Evolutionary conservation across 768 basidiomycete genomes (phyloP), one percentile per base, ranked within the genome.

Genomic region (Lentinula lateritia): DNA sequence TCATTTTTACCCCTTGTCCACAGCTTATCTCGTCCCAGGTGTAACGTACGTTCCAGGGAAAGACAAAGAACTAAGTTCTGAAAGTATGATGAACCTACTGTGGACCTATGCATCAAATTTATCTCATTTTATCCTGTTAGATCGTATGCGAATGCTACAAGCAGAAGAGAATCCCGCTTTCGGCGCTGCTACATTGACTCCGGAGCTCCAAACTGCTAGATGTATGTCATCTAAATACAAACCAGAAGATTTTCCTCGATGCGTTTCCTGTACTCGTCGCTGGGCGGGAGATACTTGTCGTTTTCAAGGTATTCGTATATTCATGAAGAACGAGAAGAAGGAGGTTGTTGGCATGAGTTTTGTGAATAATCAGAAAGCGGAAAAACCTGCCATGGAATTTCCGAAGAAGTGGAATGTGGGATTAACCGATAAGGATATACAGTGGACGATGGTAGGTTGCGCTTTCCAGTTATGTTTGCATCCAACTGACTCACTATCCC

Each of bases 201-300:
- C 87, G 4, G 91, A 93, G 68, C 75, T 88, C 28, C 91, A 93
- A 62, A 86, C 84, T 63, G 87, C 90, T 2, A 83, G 91, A 5
- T 93, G 91, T 75, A 93, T 93, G 91, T 91, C 90, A 0, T 88
- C 85, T 66, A 81, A 88, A 52, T 92, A 92, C 70, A 83, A 83
- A 63, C 74, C 77, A 48, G 89, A 91, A 65, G 78, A 81, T 56
- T 90, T 92, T 72, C 88, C 90, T 43, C 86, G 88, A 13, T 93
- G 91, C 67, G 88, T 92, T 39, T 88, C 90, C 2, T 93, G 91
- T 71, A 92, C 88, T 38, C 86, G 91, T 45, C 87, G 91, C 23
- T 92, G 91, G 90, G 90, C 90, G 0, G 90, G 91, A 43, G 91
- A 93, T 69, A 92, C 90, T 2, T 93, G 91, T 69, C 86, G 91